A percentile compares a stretch with the other conserved stretches of the same genome.
phyloP scores from a whole-genome alignment of 352 stramenopile genomes.

The Phytophthora pini region DNA sequence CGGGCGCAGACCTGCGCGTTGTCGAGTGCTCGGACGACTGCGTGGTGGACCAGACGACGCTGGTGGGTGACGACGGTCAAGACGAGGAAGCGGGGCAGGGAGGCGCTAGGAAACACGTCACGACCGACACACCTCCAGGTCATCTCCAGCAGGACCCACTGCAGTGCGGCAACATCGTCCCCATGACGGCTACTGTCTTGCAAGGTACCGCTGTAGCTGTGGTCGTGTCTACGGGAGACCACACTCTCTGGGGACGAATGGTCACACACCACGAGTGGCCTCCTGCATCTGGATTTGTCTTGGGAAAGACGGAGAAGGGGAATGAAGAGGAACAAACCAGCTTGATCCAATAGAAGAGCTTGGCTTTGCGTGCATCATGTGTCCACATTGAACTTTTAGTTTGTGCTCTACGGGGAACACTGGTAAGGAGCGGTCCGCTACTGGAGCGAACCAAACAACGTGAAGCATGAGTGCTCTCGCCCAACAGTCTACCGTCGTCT shows the following conservation, averaged over 20 bases:
- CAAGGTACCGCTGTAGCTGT: slow-evolving; percentile 64
- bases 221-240: slow-evolving; percentile 77
- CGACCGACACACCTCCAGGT: slow-evolving; percentile 18
- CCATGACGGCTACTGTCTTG: slow-evolving; percentile 68
- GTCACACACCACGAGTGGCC: slow-evolving; percentile 72
- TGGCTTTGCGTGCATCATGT: neutral
- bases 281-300: slow-evolving; percentile 11
- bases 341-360: slow-evolving; percentile 38
- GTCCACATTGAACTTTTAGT: slow-evolving; percentile 8
- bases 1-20: slow-evolving; percentile 90
- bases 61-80: slow-evolving; percentile 40
- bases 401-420: too few relatives aligned
- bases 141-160: slow-evolving; percentile 43
- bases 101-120: slow-evolving; percentile 46
- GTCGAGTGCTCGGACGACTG: slow-evolving; percentile 83
- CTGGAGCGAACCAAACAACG: neutral
- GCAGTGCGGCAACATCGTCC: slow-evolving; percentile 68
- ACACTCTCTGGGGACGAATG: slow-evolving; percentile 74
- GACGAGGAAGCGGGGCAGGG: slow-evolving; percentile 39
- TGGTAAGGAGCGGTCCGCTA: slow-evolving; percentile 1
- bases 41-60: slow-evolving; percentile 64
- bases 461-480: slow-evolving; percentile 12
- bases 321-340: slow-evolving; percentile 32
- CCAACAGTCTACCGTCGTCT: slow-evolving; percentile 35
- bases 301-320: slow-evolving; percentile 23